These are phyloP conservation scores for Hyaloscypha bicolor DNA, from an alignment of 495 filamentous ascomycete species.

Conservation along the genomic window DNA sequence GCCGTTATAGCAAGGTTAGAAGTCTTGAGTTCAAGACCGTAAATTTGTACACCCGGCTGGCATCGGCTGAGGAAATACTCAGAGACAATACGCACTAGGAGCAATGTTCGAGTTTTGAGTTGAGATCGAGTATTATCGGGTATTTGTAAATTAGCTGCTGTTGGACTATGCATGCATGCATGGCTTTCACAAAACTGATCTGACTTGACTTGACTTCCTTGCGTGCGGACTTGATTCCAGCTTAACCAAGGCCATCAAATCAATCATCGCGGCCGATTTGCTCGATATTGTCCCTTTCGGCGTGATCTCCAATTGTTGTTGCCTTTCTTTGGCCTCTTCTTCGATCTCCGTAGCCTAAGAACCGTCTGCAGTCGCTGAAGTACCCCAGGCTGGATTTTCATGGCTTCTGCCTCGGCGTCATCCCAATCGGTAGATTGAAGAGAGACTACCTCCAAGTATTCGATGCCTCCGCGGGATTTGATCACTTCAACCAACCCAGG, in stretches of 20 bases:
- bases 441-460: not conserved
- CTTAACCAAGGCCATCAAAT: not conserved
- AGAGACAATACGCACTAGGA: no score
- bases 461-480: not conserved
- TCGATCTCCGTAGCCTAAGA: not conserved
- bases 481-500: not conserved
- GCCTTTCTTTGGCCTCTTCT: not conserved
- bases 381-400: not conserved
- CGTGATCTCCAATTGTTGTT: not conserved
- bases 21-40: no score
- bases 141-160: no score
- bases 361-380: not conserved
- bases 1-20: no score
- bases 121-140: no score
- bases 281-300: not conserved
- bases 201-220: not conserved
- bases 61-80: no score
- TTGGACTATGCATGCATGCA: no score
- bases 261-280: not conserved
- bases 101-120: no score
- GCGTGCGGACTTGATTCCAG: not conserved
- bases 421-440: not conserved
- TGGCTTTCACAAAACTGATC: not conserved
- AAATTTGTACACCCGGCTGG: no score
- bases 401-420: not conserved